Percentiles rank a stretch among this genome's conserved stretches.
phyloP scores from a whole-genome alignment of 1,139 yeast genomes.

The Candida frijolesensis region DNA sequence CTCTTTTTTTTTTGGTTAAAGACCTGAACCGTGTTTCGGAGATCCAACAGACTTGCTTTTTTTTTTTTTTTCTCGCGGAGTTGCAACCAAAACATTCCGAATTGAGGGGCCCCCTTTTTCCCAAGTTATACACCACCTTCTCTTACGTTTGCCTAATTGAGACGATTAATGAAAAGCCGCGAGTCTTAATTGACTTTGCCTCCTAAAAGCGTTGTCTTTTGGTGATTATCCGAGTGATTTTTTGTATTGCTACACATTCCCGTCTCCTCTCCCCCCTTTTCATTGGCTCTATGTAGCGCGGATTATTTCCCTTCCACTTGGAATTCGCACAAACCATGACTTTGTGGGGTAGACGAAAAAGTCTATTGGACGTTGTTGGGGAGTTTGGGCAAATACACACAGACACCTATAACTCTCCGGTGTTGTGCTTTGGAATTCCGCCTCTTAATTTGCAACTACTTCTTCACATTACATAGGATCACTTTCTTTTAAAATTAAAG shows the following conservation, averaged over 20 bases:
- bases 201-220: neutral
- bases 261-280: neutral
- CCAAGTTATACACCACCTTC: neutral
- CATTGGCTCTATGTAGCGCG: no score
- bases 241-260: neutral
- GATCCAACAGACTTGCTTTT: neutral
- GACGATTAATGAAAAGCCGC: neutral
- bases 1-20: neutral
- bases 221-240: slow-evolving; percentile 1
- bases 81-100: neutral
- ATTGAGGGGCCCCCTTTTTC: no score
- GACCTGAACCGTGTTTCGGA: neutral
- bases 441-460: neutral
- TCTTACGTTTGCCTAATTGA: neutral
- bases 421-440: no score
- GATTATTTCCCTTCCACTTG: no score
- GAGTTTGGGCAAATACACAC: no score
- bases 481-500: neutral
- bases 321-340: neutral
- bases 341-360: neutral
- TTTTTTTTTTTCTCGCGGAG: neutral
- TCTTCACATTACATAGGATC: neutral
- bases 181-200: no score
- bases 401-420: no score
- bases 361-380: no score